Evolutionary conservation across 331 rosid species (phyloP).

Genomic region (Stylosanthes scabra): DNA sequence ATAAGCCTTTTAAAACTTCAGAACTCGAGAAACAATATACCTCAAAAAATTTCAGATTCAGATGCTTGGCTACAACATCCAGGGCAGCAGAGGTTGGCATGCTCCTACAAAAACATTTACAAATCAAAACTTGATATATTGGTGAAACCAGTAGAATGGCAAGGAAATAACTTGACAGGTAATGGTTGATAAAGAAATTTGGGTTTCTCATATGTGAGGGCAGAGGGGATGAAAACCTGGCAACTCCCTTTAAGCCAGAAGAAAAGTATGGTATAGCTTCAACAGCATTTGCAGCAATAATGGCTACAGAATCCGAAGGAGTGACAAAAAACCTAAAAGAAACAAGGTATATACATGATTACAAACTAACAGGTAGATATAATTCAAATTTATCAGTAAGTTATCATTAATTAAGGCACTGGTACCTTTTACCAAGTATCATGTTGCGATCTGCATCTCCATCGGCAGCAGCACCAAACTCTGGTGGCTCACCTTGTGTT

Average conservation of each 20-base stretch:
- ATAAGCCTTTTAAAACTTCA: conserved; percentile 20
- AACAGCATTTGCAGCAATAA: conserved; percentile 99
- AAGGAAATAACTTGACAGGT: conserved; percentile 33
- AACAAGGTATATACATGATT: conserved; percentile 5
- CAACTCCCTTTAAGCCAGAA: conserved; percentile 96
- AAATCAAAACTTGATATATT: conserved; percentile 21
- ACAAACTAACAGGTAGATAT: conserved; percentile 29
- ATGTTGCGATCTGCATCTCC: conserved; percentile 99
- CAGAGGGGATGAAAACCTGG: conserved; percentile 69
- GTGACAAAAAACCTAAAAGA: conserved; percentile 89
- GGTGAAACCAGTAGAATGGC: conserved; percentile 24
- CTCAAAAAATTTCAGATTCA: conserved; percentile 96
- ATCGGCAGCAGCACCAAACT: conserved; percentile 99
- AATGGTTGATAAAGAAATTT: conserved; percentile 21
- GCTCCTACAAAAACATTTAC: conserved; percentile 69
- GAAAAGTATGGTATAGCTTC: conserved; percentile 95
- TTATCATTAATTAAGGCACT: conserved; percentile 11
- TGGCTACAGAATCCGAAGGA: conserved; percentile 99
- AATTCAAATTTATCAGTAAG: conserved; percentile 19
- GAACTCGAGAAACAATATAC: conserved; percentile 48
- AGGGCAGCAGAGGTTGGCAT: conserved; percentile 99
- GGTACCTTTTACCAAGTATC: conserved; percentile 98
- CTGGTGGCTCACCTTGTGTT: conserved; percentile 82
- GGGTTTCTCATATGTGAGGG: background rate
- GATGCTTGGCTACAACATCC: conserved; percentile 95